Percentiles rank a stretch among this genome's conserved stretches.
These are phyloP conservation scores for Geranium incanum DNA, from an alignment of 441 rosid genomes.

Conservation along the genomic window DNA sequence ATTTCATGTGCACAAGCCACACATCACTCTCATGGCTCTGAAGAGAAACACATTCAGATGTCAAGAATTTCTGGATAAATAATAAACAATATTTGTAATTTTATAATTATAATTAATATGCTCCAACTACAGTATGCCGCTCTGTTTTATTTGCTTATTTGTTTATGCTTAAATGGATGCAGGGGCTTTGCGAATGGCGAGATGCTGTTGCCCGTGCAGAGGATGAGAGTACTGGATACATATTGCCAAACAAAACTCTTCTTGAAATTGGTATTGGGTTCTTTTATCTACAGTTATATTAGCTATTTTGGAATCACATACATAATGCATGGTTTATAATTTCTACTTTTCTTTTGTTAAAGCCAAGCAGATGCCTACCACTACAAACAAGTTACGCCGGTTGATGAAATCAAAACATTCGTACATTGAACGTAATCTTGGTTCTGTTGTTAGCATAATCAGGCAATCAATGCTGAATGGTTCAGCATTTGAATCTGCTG, in stretches of 20 bases:
- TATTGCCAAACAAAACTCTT: slow-evolving; percentile 80
- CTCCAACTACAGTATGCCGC: background rate
- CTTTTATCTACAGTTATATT: background rate
- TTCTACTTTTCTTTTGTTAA: slow-evolving; percentile 23
- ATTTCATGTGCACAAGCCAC: background rate
- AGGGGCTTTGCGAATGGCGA: slow-evolving; percentile 88
- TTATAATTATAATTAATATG: no score
- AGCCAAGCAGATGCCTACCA: slow-evolving; percentile 84
- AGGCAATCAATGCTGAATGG: slow-evolving; percentile 64
- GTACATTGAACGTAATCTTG: slow-evolving; percentile 60
- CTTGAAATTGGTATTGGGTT: slow-evolving; percentile 60
- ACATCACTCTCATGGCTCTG: background rate
- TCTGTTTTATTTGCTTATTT: slow-evolving; percentile 3
- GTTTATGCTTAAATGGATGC: slow-evolving; percentile 15
- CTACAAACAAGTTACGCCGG: slow-evolving; percentile 45
- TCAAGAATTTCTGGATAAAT: background rate
- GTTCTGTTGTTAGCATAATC: slow-evolving; percentile 48
- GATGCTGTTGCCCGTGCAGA: slow-evolving; percentile 73
- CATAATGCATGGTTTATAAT: slow-evolving; percentile 15
- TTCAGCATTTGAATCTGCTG: slow-evolving; percentile 55
- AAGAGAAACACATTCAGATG: background rate
- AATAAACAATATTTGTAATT: background rate
- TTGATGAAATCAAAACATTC: slow-evolving; percentile 55
- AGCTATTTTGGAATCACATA: slow-evolving; percentile 4
- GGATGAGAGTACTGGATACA: slow-evolving; percentile 91